These are phyloP conservation scores for Theileria luwenshuni DNA, from an alignment of 169 alveolate species.

Conservation along the genomic window DNA sequence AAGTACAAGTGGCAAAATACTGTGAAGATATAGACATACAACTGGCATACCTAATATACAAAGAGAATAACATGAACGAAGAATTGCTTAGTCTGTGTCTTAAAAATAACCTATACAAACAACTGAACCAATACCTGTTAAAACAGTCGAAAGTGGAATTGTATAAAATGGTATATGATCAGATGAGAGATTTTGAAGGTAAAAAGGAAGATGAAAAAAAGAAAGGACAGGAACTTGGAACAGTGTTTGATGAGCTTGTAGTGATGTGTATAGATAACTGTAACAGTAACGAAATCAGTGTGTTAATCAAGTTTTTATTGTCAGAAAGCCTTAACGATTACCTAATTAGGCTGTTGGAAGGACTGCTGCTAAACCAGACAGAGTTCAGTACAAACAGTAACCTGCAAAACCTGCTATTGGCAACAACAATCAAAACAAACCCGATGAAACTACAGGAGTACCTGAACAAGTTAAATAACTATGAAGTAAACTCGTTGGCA, in stretches of 20 bases:
- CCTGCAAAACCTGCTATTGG: conserved; percentile 80
- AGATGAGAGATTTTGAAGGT: not conserved
- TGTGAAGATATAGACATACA: conserved; percentile 99
- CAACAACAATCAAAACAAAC: conserved; percentile 76
- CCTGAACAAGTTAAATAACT: conserved; percentile 72
- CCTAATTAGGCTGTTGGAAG: conserved; percentile 88
- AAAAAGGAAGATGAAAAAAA: conserved; percentile 7
- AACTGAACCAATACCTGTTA: conserved; percentile 36
- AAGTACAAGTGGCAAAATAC: conserved; percentile 95
- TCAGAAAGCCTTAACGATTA: conserved; percentile 90
- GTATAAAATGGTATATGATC: not conserved
- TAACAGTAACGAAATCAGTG: conserved; percentile 12
- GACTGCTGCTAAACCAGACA: conserved; percentile 71
- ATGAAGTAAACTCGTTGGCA: conserved; percentile 57
- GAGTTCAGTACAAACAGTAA: conserved; percentile 96
- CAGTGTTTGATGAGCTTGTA: conserved; percentile 28
- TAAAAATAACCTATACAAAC: conserved; percentile 87
- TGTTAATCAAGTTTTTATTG: not conserved
- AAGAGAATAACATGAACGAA: conserved; percentile 96
- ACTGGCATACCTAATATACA: conserved; percentile 97
- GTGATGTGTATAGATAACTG: conserved; percentile 13
- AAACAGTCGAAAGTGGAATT: conserved; percentile 20
- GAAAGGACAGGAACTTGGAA: not conserved
- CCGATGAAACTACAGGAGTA: conserved; percentile 81
- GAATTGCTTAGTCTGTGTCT: conserved; percentile 95